Percentiles rank a stretch among this genome's conserved stretches.
Conservation (phyloP, 2,329 filamentous ascomycete genomes). For the Colletotrichum higginsianum region DNA sequence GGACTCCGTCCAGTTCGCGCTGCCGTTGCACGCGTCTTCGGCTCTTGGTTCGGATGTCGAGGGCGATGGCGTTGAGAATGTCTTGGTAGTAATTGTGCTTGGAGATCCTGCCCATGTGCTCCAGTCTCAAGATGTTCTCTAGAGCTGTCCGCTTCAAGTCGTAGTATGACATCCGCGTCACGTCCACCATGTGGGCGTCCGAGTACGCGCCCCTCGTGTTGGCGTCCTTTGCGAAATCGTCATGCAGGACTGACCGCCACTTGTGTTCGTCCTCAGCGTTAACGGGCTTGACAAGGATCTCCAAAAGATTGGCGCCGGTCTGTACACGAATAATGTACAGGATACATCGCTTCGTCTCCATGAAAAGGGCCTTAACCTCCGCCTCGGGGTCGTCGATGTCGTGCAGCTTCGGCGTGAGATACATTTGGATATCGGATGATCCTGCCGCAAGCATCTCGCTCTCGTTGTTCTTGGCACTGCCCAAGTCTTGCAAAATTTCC, state of each 20-base stretch:
- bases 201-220: conserved; percentile 88
- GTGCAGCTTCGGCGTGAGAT: conserved; percentile 89
- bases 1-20: conserved; percentile 88
- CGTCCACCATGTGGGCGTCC: conserved; percentile 89
- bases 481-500: conserved; percentile 93
- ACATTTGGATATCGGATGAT: conserved; percentile 91
- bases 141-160: conserved; percentile 94
- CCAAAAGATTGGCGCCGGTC: conserved; percentile 90
- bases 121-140: conserved; percentile 92
- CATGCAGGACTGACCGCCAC: conserved; percentile 85
- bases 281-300: conserved; percentile 94
- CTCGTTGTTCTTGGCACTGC: conserved; percentile 96
- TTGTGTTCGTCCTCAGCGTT: conserved; percentile 88
- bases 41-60: conserved; percentile 98
- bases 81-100: conserved; percentile 95
- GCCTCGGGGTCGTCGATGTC: conserved; percentile 94
- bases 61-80: conserved; percentile 95
- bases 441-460: conserved; percentile 91
- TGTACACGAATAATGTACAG: conserved; percentile 98
- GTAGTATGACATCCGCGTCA: conserved; percentile 89
- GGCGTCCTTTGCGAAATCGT: conserved; percentile 81
- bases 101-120: conserved; percentile 90
- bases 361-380: conserved; percentile 91
- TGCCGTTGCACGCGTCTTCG: conserved; percentile 91
- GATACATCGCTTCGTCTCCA: conserved; percentile 98